phyloP scores from a whole-genome alignment of 2,329 filamentous ascomycete species.

The Apiospora koreana region DNA sequence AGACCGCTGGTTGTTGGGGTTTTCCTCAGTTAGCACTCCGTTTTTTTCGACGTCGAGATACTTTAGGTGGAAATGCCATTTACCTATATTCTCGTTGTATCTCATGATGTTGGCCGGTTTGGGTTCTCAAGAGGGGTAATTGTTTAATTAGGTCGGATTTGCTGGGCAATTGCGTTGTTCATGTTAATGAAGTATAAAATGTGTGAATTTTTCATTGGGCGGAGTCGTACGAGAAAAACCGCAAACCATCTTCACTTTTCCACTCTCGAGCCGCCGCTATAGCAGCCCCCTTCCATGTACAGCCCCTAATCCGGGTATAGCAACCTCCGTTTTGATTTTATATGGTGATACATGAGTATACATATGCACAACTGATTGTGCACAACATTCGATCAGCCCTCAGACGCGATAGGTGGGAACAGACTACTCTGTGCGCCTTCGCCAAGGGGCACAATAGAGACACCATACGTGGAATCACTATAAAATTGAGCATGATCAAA shows the following conservation, averaged over 20 bases:
- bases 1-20: conserved; percentile 55
- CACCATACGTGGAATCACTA: conserved; percentile 68
- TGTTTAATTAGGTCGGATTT: not conserved
- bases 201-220: conserved; percentile 14
- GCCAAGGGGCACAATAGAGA: not conserved
- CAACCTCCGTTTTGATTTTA: not conserved
- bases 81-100: conserved; percentile 40
- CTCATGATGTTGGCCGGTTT: not conserved
- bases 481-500: conserved; percentile 64
- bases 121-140: not conserved
- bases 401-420: conserved; percentile 53
- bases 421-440: conserved; percentile 31
- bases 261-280: not conserved
- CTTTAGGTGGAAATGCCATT: not conserved
- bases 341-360: conserved; percentile 11
- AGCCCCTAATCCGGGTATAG: not conserved
- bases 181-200: not conserved
- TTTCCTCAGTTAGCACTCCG: not conserved
- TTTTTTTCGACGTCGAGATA: not conserved
- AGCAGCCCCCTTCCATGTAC: not conserved
- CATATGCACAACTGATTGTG: conserved; percentile 8
- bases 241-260: not conserved
- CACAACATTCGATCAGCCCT: conserved; percentile 31
- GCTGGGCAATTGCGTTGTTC: not conserved
- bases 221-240: conserved; percentile 27